Evolutionary conservation across 352 stramenopile species (phyloP).

Genomic region (Stephanocyclus meneghinianus): DNA sequence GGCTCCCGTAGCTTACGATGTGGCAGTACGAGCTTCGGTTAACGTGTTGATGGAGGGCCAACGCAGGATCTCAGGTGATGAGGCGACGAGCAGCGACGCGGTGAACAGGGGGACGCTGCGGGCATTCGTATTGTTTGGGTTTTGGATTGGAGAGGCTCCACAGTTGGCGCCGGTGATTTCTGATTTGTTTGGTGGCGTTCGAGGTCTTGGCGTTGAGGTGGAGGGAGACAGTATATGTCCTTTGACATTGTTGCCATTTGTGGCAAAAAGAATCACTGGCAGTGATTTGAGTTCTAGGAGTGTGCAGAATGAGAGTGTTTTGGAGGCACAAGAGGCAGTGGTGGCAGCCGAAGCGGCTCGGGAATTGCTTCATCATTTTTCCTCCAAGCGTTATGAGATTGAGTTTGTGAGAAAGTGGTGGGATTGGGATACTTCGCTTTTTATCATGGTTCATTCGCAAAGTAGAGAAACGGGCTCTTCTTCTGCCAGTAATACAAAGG

Average conservation of each 20-base stretch:
- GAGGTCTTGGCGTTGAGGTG: constrained; percentile 9
- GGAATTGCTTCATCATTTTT: constrained; percentile 53
- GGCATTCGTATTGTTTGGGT: constrained; percentile 68
- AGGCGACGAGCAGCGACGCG: background rate
- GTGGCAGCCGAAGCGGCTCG: constrained; percentile 48
- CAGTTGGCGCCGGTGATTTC: constrained; percentile 70
- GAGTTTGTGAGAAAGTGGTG: constrained; percentile 60
- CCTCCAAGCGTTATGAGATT: constrained; percentile 44
- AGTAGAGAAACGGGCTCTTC: background rate
- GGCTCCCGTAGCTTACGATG: constrained; percentile 74
- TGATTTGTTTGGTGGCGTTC: constrained; percentile 65
- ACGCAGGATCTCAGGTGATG: constrained; percentile 1
- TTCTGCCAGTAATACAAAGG: background rate
- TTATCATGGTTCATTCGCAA: constrained; percentile 54
- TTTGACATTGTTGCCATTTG: constrained; percentile 41
- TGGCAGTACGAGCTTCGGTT: constrained; percentile 48
- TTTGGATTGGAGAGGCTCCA: constrained; percentile 77
- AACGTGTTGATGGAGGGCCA: constrained; percentile 34
- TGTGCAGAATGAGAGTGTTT: background rate
- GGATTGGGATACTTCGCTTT: constrained; percentile 75
- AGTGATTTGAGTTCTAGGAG: background rate
- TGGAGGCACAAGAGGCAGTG: constrained; percentile 42
- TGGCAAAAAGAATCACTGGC: constrained; percentile 20
- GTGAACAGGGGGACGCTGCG: constrained; percentile 27
- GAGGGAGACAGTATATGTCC: constrained; percentile 21